Conservation (phyloP, 345 rosid genomes). For the Euphorbia pulcherrima region DNA sequence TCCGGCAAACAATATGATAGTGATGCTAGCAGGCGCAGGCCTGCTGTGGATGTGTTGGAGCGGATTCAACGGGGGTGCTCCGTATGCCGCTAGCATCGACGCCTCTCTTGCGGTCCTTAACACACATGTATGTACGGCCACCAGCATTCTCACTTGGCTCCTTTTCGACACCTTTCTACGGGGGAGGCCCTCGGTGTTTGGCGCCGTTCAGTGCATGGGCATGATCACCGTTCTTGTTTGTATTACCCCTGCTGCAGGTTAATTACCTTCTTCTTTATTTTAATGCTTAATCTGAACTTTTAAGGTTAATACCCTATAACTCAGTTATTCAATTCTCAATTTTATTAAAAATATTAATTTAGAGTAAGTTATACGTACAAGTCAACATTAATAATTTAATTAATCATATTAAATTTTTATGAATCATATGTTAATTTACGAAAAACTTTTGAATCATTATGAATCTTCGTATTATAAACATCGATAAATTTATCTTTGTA, state of each 20-base stretch:
- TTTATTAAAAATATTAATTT: too few species aligned
- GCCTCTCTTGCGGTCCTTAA: conserved; percentile 51
- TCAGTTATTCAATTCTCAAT: too few species aligned
- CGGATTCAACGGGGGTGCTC: conserved; percentile 56
- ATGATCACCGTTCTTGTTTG: conserved; percentile 56
- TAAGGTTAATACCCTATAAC: too few species aligned
- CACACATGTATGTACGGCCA: conserved; percentile 46
- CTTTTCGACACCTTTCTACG: conserved; percentile 30
- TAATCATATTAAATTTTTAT: too few species aligned
- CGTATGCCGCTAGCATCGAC: conserved; percentile 26
- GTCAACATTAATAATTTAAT: neutral
- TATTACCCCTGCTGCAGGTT: conserved; percentile 53
- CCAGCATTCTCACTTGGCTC: conserved; percentile 48
- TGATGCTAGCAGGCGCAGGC: conserved; percentile 54
- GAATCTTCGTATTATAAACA: too few species aligned
- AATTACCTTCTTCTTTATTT: neutral
- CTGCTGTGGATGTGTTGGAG: conserved; percentile 67
- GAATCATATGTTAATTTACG: too few species aligned
- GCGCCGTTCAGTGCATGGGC: conserved; percentile 47
- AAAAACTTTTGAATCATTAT: too few species aligned
- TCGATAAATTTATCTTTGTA: too few species aligned
- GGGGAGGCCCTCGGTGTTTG: conserved; percentile 40
- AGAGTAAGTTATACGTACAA: neutral
- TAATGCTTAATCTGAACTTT: too few species aligned
- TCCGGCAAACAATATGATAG: conserved; percentile 45